Conservation (phyloP, 345 rosid species). For the Gossypioides kirkii region DNA sequence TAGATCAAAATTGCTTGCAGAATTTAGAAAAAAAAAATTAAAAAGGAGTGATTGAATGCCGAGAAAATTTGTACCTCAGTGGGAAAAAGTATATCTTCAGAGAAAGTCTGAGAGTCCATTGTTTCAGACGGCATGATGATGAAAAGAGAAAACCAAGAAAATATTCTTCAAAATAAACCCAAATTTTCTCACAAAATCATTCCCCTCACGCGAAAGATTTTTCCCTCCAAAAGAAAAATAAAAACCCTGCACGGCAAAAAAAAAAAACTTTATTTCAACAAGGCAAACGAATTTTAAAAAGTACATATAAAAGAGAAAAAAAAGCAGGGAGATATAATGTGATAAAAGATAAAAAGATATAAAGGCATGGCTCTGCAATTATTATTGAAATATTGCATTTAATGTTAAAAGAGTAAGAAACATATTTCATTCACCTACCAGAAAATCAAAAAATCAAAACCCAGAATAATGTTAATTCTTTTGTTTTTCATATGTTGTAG, state of each 20-base stretch:
- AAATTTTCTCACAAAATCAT: background rate
- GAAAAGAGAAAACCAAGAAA: background rate
- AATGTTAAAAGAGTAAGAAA: constrained; percentile 8
- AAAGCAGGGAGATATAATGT: background rate
- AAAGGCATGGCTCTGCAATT: constrained; percentile 2
- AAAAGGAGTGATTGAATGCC: background rate
- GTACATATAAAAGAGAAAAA: background rate
- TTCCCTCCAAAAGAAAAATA: constrained; percentile 1
- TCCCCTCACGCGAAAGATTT: background rate
- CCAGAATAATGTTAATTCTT: background rate
- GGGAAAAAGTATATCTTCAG: constrained; percentile 28
- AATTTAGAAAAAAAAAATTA: background rate
- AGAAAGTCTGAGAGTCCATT: constrained; percentile 29
- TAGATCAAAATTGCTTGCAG: background rate
- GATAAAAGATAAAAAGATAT: background rate
- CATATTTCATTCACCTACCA: background rate
- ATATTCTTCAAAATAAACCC: background rate
- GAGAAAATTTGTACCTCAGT: constrained; percentile 28
- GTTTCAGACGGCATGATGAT: constrained; percentile 33
- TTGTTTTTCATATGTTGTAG: background rate
- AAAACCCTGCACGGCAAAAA: constrained; percentile 4
- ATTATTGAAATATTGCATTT: constrained; percentile 15
- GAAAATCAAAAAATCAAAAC: background rate
- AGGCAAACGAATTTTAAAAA: background rate
- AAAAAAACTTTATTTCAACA: background rate